Percentiles rank a stretch among this genome's conserved stretches.
Conservation (phyloP, 805 yeast genomes). For the Starmerella khaoyaiensis region DNA sequence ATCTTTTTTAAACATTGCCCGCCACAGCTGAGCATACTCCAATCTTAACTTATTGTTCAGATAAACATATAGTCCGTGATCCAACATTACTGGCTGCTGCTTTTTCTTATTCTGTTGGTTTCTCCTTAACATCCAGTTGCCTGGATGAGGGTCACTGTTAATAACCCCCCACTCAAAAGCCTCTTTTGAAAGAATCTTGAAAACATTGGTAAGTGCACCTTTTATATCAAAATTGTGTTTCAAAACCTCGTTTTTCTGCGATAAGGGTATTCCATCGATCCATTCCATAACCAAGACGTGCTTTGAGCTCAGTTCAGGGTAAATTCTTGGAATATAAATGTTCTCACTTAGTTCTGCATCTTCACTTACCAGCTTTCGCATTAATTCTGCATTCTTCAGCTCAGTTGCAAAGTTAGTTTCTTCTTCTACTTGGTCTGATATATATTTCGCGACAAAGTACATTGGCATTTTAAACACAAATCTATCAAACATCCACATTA, state of each 20-base stretch:
- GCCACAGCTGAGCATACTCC: conserved; percentile 55
- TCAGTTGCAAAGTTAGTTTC: conserved; percentile 56
- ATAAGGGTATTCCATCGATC: conserved; percentile 57
- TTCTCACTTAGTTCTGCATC: conserved; percentile 32
- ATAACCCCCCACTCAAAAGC: conserved; percentile 55
- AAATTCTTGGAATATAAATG: conserved; percentile 45
- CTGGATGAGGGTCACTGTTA: conserved; percentile 75
- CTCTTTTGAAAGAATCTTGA: conserved; percentile 42
- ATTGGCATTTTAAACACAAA: conserved; percentile 53
- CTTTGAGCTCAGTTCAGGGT: conserved; percentile 34
- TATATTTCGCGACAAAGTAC: conserved; percentile 41
- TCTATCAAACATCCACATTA: conserved; percentile 40
- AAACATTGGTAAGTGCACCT: conserved; percentile 38
- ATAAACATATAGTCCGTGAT: conserved; percentile 59
- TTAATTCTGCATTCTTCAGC: conserved; percentile 36
- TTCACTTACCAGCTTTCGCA: conserved; percentile 24
- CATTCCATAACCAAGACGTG: conserved; percentile 57
- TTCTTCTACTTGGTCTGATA: conserved; percentile 42
- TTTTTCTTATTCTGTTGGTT: conserved; percentile 11
- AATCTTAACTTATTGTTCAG: conserved; percentile 39
- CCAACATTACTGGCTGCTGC: conserved; percentile 48
- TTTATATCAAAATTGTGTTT: conserved; percentile 30
- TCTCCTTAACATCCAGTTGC: conserved; percentile 48
- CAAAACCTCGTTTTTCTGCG: conserved; percentile 34
- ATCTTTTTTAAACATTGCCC: conserved; percentile 43